These are phyloP conservation scores for Pseudotsuga menziesii DNA, from an alignment of 75 land plant species.

Conservation along the genomic window DNA sequence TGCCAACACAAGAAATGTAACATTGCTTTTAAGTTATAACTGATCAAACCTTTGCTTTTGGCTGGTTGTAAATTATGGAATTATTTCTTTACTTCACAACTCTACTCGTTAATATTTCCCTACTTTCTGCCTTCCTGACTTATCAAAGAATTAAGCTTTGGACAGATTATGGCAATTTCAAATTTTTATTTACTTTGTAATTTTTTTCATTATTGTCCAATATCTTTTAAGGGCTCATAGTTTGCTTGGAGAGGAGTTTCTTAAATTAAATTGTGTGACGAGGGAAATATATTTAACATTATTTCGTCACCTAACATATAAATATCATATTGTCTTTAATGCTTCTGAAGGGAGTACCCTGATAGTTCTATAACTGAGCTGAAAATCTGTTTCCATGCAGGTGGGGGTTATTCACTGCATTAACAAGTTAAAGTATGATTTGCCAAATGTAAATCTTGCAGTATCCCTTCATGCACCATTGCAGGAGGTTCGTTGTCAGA, in stretches of 20 bases:
- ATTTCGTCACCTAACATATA: not conserved
- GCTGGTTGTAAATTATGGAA: not conserved
- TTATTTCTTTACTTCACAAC: not conserved
- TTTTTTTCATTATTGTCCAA: not conserved
- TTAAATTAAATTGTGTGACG: not conserved
- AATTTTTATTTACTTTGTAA: not conserved
- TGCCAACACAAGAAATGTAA: no score
- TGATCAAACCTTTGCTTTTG: not conserved
- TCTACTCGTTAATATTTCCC: not conserved
- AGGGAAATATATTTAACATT: not conserved
- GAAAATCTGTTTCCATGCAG: slow-evolving; percentile 32
- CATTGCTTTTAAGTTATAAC: no score
- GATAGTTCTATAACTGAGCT: not conserved
- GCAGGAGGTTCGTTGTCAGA: slow-evolving; percentile 93
- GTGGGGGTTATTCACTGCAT: slow-evolving; percentile 94
- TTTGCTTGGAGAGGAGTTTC: slow-evolving; percentile 3
- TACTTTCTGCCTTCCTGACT: not conserved
- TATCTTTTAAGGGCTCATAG: not conserved
- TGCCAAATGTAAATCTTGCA: slow-evolving; percentile 89
- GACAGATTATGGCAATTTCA: not conserved
- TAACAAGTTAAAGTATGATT: slow-evolving; percentile 63
- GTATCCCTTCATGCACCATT: slow-evolving; percentile 98
- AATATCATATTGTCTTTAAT: not conserved
- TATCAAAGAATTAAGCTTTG: not conserved
- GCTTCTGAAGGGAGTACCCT: not conserved